A percentile compares a stretch with the other conserved stretches of the same genome.
Conservation (phyloP, 2,329 filamentous ascomycete species). For the Ophiosphaerella narmari region DNA sequence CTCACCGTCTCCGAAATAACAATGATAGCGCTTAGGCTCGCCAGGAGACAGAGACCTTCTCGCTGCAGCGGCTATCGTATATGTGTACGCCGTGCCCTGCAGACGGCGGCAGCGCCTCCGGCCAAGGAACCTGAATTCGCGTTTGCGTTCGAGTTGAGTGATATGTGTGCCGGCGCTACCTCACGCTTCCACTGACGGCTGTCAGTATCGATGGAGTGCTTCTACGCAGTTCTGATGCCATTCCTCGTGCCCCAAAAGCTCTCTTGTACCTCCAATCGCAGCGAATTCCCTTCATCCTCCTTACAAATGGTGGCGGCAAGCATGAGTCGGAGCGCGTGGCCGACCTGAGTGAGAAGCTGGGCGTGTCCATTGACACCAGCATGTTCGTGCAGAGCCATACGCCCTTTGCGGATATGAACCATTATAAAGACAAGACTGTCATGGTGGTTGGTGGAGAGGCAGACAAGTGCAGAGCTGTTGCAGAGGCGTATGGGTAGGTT, state of each 20-base stretch:
- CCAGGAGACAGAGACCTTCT: conserved; percentile 19
- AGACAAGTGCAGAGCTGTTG: conserved; percentile 70
- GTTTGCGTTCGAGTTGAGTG: conserved; percentile 61
- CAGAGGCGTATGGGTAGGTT: conserved; percentile 58
- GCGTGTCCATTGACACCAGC: conserved; percentile 65
- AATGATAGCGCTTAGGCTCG: conserved; percentile 9
- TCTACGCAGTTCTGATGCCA: conserved; percentile 76
- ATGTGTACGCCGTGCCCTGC: conserved; percentile 28
- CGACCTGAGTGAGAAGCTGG: conserved; percentile 70
- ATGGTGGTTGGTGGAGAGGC: conserved; percentile 55
- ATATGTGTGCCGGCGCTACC: conserved; percentile 11
- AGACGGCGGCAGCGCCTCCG: conserved; percentile 25
- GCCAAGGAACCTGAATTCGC: conserved; percentile 51
- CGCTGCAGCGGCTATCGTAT: conserved; percentile 11
- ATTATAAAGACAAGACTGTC: conserved; percentile 60
- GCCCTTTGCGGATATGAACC: conserved; percentile 72
- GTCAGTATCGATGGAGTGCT: conserved; percentile 91
- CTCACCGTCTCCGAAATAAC: neutral
- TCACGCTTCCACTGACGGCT: conserved; percentile 23
- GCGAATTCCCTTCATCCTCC: conserved; percentile 85
- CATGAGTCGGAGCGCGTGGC: conserved; percentile 74
- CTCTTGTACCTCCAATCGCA: conserved; percentile 74
- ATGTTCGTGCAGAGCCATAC: conserved; percentile 92
- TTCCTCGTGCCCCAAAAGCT: conserved; percentile 77
- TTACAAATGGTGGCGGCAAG: conserved; percentile 94